These are phyloP conservation scores for Gracilaria caudata DNA, from an alignment of 23 red algal species.

Conservation along the genomic window DNA sequence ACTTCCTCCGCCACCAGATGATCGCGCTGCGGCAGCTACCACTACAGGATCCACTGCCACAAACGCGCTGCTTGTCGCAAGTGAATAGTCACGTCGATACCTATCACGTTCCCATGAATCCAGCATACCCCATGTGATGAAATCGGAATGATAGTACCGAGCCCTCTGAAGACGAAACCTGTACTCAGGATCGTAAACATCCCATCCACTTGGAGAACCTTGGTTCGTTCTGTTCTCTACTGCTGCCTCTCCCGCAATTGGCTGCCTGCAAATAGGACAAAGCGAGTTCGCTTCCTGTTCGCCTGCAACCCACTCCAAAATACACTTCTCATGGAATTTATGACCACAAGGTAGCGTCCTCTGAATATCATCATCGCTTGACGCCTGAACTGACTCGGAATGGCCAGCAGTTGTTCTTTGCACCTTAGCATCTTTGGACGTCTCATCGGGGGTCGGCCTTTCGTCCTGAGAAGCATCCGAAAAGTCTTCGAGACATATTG, in stretches of 20 bases:
- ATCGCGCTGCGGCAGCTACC: slow-evolving; percentile 33
- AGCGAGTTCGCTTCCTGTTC: slow-evolving; percentile 11
- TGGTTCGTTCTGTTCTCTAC: slow-evolving; percentile 38
- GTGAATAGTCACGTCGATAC: slow-evolving; percentile 2
- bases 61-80: slow-evolving; percentile 39
- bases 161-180: slow-evolving; percentile 52
- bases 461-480: neutral
- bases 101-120: slow-evolving; percentile 51
- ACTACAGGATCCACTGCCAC: slow-evolving; percentile 51
- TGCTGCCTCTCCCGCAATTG: slow-evolving; percentile 16
- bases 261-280: slow-evolving; percentile 64
- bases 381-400: neutral
- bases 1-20: slow-evolving; percentile 49
- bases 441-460: neutral
- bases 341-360: slow-evolving; percentile 49
- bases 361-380: neutral
- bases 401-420: neutral
- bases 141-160: slow-evolving; percentile 47
- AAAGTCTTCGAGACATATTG: slow-evolving; percentile 73
- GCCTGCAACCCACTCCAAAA: slow-evolving; percentile 29
- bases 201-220: slow-evolving; percentile 49
- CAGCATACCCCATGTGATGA: slow-evolving; percentile 58
- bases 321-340: slow-evolving; percentile 60
- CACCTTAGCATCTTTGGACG: neutral
- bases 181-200: slow-evolving; percentile 67